These are phyloP conservation scores for Leccinum imitatum DNA, from an alignment of 768 basidiomycete species.

Conservation along the genomic window DNA sequence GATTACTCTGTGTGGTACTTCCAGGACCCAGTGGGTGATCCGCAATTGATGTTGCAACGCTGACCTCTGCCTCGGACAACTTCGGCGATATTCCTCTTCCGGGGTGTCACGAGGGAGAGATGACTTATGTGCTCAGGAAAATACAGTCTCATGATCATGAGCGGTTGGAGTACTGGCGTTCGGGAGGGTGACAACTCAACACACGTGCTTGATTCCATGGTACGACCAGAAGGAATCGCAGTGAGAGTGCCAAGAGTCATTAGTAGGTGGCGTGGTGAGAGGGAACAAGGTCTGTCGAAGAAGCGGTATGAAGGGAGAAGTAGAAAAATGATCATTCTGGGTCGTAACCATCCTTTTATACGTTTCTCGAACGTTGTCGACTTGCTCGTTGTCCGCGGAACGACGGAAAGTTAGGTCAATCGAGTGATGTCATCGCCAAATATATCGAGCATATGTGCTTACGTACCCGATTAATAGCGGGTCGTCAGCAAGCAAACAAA, in stretches of 20 bases:
- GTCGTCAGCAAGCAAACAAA: background rate
- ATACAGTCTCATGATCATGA: background rate
- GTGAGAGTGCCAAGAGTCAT: too few relatives aligned
- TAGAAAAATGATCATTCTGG: background rate
- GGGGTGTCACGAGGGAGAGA: background rate
- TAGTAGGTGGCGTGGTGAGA: background rate
- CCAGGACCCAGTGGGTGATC: background rate
- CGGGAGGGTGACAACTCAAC: background rate
- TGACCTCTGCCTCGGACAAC: background rate
- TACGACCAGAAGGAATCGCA: background rate
- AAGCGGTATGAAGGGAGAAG: background rate
- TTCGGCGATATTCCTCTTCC: background rate
- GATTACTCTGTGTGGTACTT: background rate
- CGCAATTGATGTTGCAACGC: background rate
- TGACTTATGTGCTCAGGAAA: background rate
- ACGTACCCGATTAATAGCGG: background rate
- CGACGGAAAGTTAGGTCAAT: background rate
- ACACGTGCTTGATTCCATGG: background rate
- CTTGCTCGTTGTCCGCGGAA: too few relatives aligned
- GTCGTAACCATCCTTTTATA: background rate
- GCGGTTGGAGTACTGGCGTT: background rate
- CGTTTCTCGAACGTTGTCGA: background rate
- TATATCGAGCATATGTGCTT: background rate
- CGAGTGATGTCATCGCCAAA: conserved; percentile 4
- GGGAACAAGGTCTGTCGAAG: background rate